A percentile compares a stretch with the other conserved stretches of the same genome.
phyloP scores from a whole-genome alignment of 2,329 filamentous ascomycete species.

The Daldinia eschscholtzii region DNA sequence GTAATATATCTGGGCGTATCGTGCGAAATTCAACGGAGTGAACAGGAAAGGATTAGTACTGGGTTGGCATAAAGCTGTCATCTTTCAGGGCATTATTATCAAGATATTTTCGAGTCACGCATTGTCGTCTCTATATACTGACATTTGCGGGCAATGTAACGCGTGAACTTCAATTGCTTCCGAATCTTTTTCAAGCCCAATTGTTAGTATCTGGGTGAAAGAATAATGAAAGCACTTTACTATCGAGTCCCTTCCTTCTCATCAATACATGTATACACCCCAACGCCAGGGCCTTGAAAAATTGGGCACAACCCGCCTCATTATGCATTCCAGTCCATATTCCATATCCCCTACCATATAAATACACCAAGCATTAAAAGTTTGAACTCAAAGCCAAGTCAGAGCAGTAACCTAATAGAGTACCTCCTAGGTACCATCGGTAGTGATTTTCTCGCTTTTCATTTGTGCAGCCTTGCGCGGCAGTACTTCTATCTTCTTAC shows the following conservation, averaged over 20 bases:
- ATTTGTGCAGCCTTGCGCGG: constrained; percentile 48
- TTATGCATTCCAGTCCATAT: constrained; percentile 16
- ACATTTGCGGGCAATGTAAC: background rate
- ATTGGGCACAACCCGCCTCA: background rate
- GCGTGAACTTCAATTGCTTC: background rate
- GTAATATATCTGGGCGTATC: constrained; percentile 38
- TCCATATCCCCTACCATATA: background rate
- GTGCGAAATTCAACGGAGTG: constrained; percentile 35
- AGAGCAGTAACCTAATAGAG: constrained; percentile 19
- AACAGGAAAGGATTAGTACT: constrained; percentile 11
- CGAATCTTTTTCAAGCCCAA: background rate
- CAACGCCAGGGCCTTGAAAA: constrained; percentile 17
- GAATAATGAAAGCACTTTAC: background rate
- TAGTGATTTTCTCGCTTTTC: constrained; percentile 46
- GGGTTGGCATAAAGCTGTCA: constrained; percentile 41
- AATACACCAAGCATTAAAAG: constrained; percentile 22
- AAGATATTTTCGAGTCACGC: constrained; percentile 21
- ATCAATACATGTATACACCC: background rate
- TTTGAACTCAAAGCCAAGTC: background rate
- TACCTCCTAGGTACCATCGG: constrained; percentile 41
- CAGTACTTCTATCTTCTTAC: constrained; percentile 53
- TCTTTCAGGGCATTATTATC: constrained; percentile 32
- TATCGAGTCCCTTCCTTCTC: background rate
- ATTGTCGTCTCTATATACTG: constrained; percentile 9
- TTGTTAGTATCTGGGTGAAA: background rate